phyloP scores from a whole-genome alignment of 805 yeast genomes.

The Lipomyces anomalus region DNA sequence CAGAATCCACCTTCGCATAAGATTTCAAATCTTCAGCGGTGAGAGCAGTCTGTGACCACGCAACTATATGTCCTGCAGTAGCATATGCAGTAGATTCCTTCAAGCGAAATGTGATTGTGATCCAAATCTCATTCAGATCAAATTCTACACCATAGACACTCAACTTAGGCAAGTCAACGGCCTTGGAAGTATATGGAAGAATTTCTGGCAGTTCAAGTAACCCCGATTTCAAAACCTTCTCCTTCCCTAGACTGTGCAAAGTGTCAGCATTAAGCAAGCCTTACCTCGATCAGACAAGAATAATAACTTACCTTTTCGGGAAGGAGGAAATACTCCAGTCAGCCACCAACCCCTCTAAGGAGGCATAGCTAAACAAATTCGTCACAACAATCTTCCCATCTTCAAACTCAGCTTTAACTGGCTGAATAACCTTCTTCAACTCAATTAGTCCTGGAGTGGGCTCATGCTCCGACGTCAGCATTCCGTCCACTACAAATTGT shows the following conservation, averaged over 20 bases:
- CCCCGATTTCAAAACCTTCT: not conserved
- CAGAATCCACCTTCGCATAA: too few species aligned
- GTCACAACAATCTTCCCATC: conserved; percentile 16
- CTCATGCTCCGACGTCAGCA: conserved; percentile 32
- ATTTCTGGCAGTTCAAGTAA: conserved; percentile 4
- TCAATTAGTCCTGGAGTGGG: conserved; percentile 37
- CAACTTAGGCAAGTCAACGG: too few species aligned
- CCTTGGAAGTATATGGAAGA: too few species aligned
- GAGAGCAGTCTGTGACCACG: too few species aligned
- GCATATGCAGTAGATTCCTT: conserved; percentile 22
- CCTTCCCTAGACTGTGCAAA: not conserved
- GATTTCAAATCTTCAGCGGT: too few species aligned
- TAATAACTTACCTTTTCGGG: conserved; percentile 1
- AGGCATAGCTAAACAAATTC: conserved; percentile 26
- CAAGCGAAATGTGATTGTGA: conserved; percentile 18
- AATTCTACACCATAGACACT: too few species aligned
- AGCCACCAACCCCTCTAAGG: conserved; percentile 17
- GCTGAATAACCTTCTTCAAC: conserved; percentile 35
- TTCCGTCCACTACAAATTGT: conserved; percentile 37
- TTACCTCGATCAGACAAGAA: not conserved
- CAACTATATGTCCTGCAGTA: conserved; percentile 24
- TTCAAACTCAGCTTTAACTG: conserved; percentile 24
- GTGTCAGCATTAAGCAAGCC: too few species aligned
- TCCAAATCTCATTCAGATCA: too few species aligned
- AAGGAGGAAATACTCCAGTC: conserved; percentile 3